Evolutionary conservation across 2,329 filamentous ascomycete genomes (phyloP), one percentile per base, ranked within the genome.

Genomic region (Rhexocercosporidium sp.): DNA sequence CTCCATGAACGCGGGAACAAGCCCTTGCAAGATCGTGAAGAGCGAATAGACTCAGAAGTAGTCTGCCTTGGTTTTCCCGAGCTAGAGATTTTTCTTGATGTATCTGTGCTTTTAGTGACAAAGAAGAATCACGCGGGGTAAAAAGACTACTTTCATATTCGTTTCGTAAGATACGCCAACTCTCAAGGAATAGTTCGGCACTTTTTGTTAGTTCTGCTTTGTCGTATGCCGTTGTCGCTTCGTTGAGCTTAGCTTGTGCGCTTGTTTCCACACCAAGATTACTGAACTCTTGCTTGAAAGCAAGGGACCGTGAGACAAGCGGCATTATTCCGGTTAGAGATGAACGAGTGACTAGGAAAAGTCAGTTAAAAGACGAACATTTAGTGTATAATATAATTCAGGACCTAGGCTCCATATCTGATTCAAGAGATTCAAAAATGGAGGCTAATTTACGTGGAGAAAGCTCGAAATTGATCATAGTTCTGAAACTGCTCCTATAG

Each of bases 21-120:
- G 56, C 56, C 59, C 56, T 65, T 25, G 63, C 63, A 39, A 65
- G 44, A 53, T 65, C 63, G 27, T 65, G 56, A 31, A 65, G 63
- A 51, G 63, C 63, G 29, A 31, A 29, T 37, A 65, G n/a, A 61
- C 63, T 54, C 56, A 65, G 53, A 61, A 61, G 59, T 37, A 53
- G 14, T 53, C 49, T 53, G 9, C 49, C 49, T 53, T 53, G 27
- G 29, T 53, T 53, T 53, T 53, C 49, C 22, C 49, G 22, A 27
- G 22, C 49, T 20, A 53, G 22, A 53, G 49, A 53, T 14, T 29
- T 1, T 53, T 29, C 49, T 53, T 18, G 49, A 20, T 53, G 49
- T 20, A 53, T 53, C 18, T 53, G 22, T 53, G 27, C 49, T 53
- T 53, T 53, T 53, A 53, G 20, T 53, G 22, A 20, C 27, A 53